Evolutionary conservation across 23 red algal species (phyloP), one percentile per base, ranked within the genome.

Genomic region (Agarophyton chilense): DNA sequence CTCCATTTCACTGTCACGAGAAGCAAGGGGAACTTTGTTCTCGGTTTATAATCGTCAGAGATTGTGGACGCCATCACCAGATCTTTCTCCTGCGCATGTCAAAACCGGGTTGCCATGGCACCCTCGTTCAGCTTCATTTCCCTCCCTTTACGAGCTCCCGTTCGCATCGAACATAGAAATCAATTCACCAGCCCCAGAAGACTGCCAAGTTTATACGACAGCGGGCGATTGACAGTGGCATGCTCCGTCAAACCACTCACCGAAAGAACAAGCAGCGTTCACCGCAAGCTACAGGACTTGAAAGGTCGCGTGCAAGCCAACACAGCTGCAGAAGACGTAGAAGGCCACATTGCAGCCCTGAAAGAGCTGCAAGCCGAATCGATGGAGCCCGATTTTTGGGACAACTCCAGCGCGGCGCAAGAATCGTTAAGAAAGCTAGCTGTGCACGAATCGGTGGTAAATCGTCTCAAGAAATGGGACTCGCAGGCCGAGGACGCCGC

Each of bases 321-420:
- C 44, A 60, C 34, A 40, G 49, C 26, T 4, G 78, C 57, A 17
- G 63, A 63, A 14, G 79, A 90, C 49, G 31, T 90, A 29, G 77
- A 40, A 28, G 26, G n/a, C 16, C 93, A 78, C 43, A 8, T 16
- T 6, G 93, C 84, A 10, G 76, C 63, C 46, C 58, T 82, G 32
- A 56, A 60, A 9, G 64, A 85, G 50, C 45, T 92, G 39, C 78
- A 96, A 52, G 45, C 64, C 16, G 80, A 53, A 26, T 78, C 79
- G 1, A 22, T 36, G 18, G 56, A 47, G 36, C 47, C 68, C n/a
- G 41, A 25, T 12, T 96, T 98, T 46, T 98, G 96, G 96, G 81
- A 92, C 58, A 61, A 98, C 88, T 36, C 72, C 8, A 66, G 4
- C 18, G 33, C 66, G 11, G 96, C 96, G 10, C 89, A 79, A 17